Conservation (phyloP, 169 alveolate genomes). For the Theileria annulata region DNA sequence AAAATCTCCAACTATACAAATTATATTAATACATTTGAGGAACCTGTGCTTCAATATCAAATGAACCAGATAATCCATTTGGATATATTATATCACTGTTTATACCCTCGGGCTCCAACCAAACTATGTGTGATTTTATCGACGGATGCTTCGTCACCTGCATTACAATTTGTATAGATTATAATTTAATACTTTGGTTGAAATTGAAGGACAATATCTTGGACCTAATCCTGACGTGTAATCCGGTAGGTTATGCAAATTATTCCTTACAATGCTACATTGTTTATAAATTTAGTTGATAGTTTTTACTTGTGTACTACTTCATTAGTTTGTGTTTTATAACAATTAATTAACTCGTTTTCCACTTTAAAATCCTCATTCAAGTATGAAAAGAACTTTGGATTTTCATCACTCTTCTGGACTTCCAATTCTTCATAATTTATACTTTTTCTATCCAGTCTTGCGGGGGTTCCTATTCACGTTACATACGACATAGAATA, state of each 20-base stretch:
- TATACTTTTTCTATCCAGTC: slow-evolving; percentile 77
- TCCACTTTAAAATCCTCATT: slow-evolving; percentile 49
- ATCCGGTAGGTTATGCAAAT: slow-evolving; percentile 74
- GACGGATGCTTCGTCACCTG: slow-evolving; percentile 73
- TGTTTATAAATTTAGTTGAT: not conserved
- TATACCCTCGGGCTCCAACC: slow-evolving; percentile 93
- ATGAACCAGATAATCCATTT: slow-evolving; percentile 88
- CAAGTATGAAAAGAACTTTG: slow-evolving; percentile 80
- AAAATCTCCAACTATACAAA: slow-evolving; percentile 53
- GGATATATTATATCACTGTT: slow-evolving; percentile 83
- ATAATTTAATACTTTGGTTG: slow-evolving; percentile 80
- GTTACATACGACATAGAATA: slow-evolving; percentile 19
- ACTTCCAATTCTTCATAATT: slow-evolving; percentile 79
- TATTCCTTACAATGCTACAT: slow-evolving; percentile 55
- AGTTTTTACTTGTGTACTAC: slow-evolving; percentile 76
- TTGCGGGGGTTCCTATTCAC: slow-evolving; percentile 90
- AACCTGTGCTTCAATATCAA: slow-evolving; percentile 81
- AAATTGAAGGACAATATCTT: slow-evolving; percentile 90
- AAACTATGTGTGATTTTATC: slow-evolving; percentile 81
- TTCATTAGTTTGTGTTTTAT: slow-evolving; percentile 80
- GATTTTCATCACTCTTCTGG: slow-evolving; percentile 80
- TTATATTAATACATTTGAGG: slow-evolving; percentile 5
- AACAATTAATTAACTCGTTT: slow-evolving; percentile 76
- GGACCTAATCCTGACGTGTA: slow-evolving; percentile 86
- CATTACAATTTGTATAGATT: not conserved